These are phyloP conservation scores for Fusarium verrucosum DNA, from an alignment of 2,329 filamentous ascomycete genomes.

Conservation along the genomic window DNA sequence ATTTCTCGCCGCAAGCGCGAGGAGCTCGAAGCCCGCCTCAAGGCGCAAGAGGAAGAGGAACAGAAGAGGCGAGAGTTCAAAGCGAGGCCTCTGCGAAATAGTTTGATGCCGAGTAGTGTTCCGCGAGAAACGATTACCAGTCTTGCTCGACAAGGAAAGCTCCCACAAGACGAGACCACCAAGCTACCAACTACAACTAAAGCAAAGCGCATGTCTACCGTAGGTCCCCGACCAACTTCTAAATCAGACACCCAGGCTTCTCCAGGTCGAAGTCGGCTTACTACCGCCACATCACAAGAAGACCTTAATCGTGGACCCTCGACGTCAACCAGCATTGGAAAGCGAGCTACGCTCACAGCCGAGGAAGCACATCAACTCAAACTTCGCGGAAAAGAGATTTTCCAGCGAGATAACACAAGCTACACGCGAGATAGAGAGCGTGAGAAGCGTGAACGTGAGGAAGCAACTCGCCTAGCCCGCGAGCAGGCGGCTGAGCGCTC, in stretches of 20 bases:
- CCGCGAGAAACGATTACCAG: conserved; percentile 68
- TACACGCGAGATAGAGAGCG: conserved; percentile 58
- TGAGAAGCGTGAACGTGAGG: conserved; percentile 64
- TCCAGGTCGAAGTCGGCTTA: conserved; percentile 44
- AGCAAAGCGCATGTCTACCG: conserved; percentile 42
- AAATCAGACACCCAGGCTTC: conserved; percentile 17
- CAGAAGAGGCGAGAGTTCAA: conserved; percentile 70
- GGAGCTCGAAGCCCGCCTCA: conserved; percentile 64
- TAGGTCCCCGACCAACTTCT: conserved; percentile 10
- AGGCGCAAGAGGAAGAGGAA: conserved; percentile 68
- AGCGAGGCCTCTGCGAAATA: conserved; percentile 64
- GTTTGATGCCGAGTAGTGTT: conserved; percentile 51
- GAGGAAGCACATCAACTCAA: conserved; percentile 63
- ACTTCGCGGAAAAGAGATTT: conserved; percentile 63
- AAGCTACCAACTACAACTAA: conserved; percentile 25
- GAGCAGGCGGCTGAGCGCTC: conserved; percentile 70
- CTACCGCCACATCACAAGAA: conserved; percentile 36
- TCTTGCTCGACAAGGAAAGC: conserved; percentile 61
- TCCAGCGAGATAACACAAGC: conserved; percentile 59
- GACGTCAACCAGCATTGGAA: conserved; percentile 56
- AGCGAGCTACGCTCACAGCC: conserved; percentile 59
- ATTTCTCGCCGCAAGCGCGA: conserved; percentile 66
- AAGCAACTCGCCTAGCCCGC: conserved; percentile 62
- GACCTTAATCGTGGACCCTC: conserved; percentile 55
- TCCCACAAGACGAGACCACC: conserved; percentile 42